Evolutionary conservation across 495 filamentous ascomycete species (phyloP).

Genomic region (Podospora pseudoanserina): DNA sequence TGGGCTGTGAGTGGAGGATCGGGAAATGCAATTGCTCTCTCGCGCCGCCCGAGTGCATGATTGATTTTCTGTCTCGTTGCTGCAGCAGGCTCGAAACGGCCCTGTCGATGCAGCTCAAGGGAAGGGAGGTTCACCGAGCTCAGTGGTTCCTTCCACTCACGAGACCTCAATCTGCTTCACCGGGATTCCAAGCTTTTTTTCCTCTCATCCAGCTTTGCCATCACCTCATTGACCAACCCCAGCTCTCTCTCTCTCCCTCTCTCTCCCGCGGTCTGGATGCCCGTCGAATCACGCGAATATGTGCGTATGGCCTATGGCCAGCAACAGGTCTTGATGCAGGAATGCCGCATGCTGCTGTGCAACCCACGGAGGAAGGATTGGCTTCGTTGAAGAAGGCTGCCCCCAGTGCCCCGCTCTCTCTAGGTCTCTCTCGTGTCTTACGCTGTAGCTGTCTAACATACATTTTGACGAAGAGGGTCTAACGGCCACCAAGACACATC

Average conservation of each 20-base stretch:
- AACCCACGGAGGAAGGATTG: conserved; percentile 10
- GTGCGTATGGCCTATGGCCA: background rate
- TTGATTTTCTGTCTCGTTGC: conserved; percentile 8
- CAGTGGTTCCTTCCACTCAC: conserved; percentile 18
- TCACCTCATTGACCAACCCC: background rate
- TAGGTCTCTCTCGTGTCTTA: background rate
- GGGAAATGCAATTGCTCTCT: background rate
- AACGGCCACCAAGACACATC: conserved; percentile 1
- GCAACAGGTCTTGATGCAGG: background rate
- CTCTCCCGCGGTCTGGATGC: background rate
- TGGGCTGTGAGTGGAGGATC: background rate
- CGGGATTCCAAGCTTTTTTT: conserved; percentile 7
- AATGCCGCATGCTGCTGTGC: conserved; percentile 29
- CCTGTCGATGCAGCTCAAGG: conserved; percentile 23
- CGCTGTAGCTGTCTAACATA: background rate
- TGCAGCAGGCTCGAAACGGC: conserved; percentile 33
- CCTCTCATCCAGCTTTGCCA: background rate
- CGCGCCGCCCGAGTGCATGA: conserved; percentile 18
- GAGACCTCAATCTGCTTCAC: conserved; percentile 19
- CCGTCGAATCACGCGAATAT: background rate
- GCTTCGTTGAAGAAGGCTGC: background rate
- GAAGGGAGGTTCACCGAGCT: conserved; percentile 23
- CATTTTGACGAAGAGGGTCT: background rate
- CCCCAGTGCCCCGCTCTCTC: too few relatives aligned
- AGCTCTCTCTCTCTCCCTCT: background rate